phyloP scores from a whole-genome alignment of 2,329 filamentous ascomycete species.

The Coniella vitis region DNA sequence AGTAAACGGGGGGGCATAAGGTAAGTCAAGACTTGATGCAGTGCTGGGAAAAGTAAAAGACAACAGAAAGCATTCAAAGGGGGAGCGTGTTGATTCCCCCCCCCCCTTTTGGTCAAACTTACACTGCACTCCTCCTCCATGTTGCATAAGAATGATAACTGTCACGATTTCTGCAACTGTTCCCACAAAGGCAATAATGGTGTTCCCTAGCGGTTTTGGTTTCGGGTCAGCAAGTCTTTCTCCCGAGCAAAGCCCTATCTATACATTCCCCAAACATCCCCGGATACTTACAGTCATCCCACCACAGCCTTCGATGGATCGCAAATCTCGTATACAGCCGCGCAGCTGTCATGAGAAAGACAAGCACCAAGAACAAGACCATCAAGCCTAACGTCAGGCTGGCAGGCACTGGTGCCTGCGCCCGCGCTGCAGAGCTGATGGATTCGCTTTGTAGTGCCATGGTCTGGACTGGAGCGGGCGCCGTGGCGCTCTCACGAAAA shows the following conservation, averaged over 20 bases:
- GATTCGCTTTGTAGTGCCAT: background rate
- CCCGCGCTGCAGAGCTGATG: background rate
- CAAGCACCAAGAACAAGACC: background rate
- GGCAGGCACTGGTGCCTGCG: background rate
- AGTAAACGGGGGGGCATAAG: no score
- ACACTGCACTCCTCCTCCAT: slow-evolving; percentile 16
- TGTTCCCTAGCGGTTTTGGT: slow-evolving; percentile 14
- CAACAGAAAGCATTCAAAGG: background rate
- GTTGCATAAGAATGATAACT: slow-evolving; percentile 15
- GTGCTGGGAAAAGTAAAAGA: background rate
- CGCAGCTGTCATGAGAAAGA: slow-evolving; percentile 10
- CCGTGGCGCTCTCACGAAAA: background rate
- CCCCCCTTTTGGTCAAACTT: no score
- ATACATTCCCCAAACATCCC: no score
- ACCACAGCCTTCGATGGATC: slow-evolving; percentile 21
- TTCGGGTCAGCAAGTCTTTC: background rate
- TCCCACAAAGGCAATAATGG: slow-evolving; percentile 19
- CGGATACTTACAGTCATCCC: slow-evolving; percentile 24
- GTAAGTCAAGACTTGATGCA: no score
- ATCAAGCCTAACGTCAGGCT: background rate
- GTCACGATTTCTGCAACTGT: slow-evolving; percentile 16
- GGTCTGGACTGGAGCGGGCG: background rate
- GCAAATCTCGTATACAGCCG: slow-evolving; percentile 19
- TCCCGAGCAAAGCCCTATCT: background rate
- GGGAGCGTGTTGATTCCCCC: background rate